Conservation (phyloP, 208 protist genomes). For the Kentomonas sorsogonicus region DNA sequence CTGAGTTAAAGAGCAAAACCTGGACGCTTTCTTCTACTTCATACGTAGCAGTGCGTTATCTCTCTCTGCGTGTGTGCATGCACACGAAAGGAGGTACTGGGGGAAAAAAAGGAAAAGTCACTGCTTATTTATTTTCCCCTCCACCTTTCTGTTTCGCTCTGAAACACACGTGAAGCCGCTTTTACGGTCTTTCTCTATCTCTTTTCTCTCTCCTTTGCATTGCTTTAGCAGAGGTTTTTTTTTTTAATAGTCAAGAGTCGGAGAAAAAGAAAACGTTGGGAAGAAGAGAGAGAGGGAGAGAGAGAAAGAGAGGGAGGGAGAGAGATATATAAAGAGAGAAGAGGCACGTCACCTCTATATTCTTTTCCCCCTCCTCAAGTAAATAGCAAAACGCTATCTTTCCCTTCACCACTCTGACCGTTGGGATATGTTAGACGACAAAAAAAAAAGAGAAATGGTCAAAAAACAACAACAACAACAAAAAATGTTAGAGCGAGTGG, state of each 20-base stretch:
- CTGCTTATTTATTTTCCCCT: too few species aligned
- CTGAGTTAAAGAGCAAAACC: too few species aligned
- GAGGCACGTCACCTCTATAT: constrained; percentile 7
- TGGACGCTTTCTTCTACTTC: too few species aligned
- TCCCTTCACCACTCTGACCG: background rate
- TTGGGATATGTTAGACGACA: background rate
- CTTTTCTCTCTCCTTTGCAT: background rate
- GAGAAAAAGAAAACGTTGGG: background rate
- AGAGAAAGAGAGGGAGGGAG: background rate
- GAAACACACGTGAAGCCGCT: background rate
- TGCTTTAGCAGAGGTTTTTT: background rate
- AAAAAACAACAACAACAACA: constrained; percentile 3
- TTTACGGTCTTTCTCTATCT: background rate
- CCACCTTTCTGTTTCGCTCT: too few species aligned
- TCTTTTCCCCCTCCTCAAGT: constrained; percentile 7
- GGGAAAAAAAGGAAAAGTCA: too few species aligned
- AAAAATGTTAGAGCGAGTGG: background rate
- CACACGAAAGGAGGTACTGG: too few species aligned
- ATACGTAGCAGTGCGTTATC: too few species aligned
- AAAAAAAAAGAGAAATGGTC: constrained; percentile 1
- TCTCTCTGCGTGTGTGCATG: too few species aligned
- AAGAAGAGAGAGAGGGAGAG: background rate
- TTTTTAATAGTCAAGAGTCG: background rate
- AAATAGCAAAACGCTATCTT: constrained; percentile 6
- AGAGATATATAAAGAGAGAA: background rate